Base-by-base conservation (phyloP, 129 eudicot species). In the Pseudognaphalium luteoalbum region DNA sequence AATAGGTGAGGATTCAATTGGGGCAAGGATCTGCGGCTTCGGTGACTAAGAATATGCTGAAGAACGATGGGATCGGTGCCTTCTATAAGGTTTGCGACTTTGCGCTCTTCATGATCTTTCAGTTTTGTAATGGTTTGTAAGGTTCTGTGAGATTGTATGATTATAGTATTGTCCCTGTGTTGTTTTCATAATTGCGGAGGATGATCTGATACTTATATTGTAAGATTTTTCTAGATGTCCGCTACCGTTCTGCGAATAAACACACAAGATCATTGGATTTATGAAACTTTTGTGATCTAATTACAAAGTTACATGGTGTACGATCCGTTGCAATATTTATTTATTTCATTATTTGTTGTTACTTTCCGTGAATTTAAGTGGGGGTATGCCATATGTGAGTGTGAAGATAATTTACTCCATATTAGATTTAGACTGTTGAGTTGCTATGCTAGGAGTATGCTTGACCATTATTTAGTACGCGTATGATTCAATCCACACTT, bases 11-110 rank as follows among this genome's bases (percentile, higher is more conserved):
- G 56, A 88, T 94, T 57, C 99, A 94, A 58, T 73, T 94, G 81
- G 99, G 97, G 7, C 97, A 94, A 74, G 99, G 99, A 79, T 94
- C 97, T 39, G 99, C 96, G 5, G 88, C 41, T 3, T 79, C 68
- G 19, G 90, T 94, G 74, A 89, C 96, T 9, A 86, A 67, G 66
- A 83, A 63, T 83, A 94, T 94, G 99, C 89, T 94, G 68, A 89
- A 92, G 72, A 88, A 94, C 42, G 97, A 94, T 17, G 97, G 97
- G 5, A 9, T 94, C 52, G 85, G 92, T 68, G 93, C 99, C 75
- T 89, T 94, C 69, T 94, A 94, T 87, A 94, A 94, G 91, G 99
- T 94, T 70, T 63, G 87, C 19, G 73, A 90, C 97, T 94, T 70
- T 63, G 87, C 19, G 73, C 44, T 62, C 44, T 4, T 7, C 15